Conservation (phyloP, 495 filamentous ascomycete genomes). For the Trichoderma asperelloides region DNA sequence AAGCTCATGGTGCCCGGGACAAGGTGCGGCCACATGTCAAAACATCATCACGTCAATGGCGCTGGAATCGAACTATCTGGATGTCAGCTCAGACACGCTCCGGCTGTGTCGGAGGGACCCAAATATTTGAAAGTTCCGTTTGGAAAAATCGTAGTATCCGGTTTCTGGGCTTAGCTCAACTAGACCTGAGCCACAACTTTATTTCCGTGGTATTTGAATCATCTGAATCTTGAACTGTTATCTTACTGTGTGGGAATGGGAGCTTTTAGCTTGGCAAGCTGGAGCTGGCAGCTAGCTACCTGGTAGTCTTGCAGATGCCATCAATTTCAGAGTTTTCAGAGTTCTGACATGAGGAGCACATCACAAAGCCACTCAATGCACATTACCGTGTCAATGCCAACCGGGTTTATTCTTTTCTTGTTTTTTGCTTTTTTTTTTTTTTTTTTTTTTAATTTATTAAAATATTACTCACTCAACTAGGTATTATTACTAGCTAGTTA, state of each 20-base stretch:
- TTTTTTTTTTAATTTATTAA: neutral
- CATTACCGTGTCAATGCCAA: neutral
- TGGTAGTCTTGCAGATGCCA: neutral
- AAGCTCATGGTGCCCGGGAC: neutral
- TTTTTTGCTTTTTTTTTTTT: neutral
- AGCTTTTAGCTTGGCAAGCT: neutral
- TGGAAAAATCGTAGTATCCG: neutral
- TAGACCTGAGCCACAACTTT: neutral
- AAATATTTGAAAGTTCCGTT: neutral
- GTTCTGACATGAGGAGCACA: neutral
- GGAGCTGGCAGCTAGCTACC: neutral
- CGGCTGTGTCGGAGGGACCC: neutral
- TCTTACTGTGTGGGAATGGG: neutral
- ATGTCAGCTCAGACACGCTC: neutral
- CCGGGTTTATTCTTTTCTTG: no score
- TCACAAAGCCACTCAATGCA: neutral
- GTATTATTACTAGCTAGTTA: neutral
- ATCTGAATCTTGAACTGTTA: no score
- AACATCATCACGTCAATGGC: conserved; percentile 4
- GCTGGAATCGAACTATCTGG: neutral
- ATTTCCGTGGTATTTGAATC: neutral
- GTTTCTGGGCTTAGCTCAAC: neutral
- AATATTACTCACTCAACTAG: neutral
- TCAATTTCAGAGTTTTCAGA: neutral
- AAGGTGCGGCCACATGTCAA: neutral